Evolutionary conservation across 2,329 filamentous ascomycete genomes (phyloP).

Genomic region (Sarocladiaceae sp.): DNA sequence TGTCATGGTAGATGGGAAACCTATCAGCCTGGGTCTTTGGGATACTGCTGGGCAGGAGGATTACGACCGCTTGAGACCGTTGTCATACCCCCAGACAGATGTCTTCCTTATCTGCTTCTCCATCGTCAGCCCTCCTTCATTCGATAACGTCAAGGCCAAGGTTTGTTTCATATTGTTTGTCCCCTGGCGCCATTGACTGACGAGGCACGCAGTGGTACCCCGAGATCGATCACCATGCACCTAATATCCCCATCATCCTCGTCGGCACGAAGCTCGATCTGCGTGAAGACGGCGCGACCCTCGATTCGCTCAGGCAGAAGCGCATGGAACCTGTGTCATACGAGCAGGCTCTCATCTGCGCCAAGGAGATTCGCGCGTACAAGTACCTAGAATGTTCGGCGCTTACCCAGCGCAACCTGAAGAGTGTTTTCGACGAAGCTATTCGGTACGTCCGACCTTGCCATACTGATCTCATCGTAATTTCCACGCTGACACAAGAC

Average conservation of each 20-base stretch:
- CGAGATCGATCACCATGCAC: slow-evolving; percentile 95
- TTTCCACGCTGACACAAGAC: background rate
- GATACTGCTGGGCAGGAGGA: slow-evolving; percentile 99
- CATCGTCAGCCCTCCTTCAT: slow-evolving; percentile 93
- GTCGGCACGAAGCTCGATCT: slow-evolving; percentile 97
- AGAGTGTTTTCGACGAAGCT: slow-evolving; percentile 97
- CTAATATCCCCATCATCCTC: slow-evolving; percentile 90
- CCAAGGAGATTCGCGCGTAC: slow-evolving; percentile 90
- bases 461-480: background rate
- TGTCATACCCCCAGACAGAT: slow-evolving; percentile 97
- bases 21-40: slow-evolving; percentile 94
- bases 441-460: slow-evolving; percentile 65
- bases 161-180: slow-evolving; percentile 40
- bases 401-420: slow-evolving; percentile 90
- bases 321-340: slow-evolving; percentile 97
- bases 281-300: slow-evolving; percentile 77
- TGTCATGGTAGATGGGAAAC: slow-evolving; percentile 98
- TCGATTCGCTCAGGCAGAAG: slow-evolving; percentile 78
- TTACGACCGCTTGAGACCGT: slow-evolving; percentile 88
- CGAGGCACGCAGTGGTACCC: slow-evolving; percentile 70
- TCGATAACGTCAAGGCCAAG: slow-evolving; percentile 99
- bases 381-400: slow-evolving; percentile 99
- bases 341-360: slow-evolving; percentile 80
- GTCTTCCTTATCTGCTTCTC: slow-evolving; percentile 99
- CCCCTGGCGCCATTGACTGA: background rate